Percentiles rank a stretch among this genome's conserved stretches.
phyloP scores from a whole-genome alignment of 805 yeast genomes.

The Lipomyces orientalis region DNA sequence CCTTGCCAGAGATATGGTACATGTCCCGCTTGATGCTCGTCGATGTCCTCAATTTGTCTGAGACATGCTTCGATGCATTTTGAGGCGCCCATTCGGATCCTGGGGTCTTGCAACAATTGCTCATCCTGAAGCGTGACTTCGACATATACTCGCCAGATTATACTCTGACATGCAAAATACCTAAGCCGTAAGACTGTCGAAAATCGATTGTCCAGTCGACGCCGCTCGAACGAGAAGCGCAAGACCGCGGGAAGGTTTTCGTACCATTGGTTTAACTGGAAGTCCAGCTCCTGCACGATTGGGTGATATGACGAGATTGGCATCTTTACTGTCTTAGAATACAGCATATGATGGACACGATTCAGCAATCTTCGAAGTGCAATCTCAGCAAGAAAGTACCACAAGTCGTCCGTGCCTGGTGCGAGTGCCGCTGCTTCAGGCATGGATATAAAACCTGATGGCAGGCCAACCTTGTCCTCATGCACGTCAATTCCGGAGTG shows the following conservation, averaged over 20 bases:
- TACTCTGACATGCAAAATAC: constrained; percentile 28
- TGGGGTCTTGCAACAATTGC: constrained; percentile 12
- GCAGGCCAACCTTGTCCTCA: constrained; percentile 27
- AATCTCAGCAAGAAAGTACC: constrained; percentile 30
- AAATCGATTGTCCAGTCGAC: constrained; percentile 14
- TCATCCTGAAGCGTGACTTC: constrained; percentile 20
- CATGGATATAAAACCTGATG: constrained; percentile 20
- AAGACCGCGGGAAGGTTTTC: constrained; percentile 18
- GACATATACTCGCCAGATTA: constrained; percentile 29
- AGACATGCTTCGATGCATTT: constrained; percentile 29
- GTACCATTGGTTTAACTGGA: constrained; percentile 33
- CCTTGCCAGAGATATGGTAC: constrained; percentile 32
- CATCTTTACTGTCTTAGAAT: constrained; percentile 19
- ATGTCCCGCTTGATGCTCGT: constrained; percentile 26
- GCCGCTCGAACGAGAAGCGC: constrained; percentile 17
- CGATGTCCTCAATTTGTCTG: constrained; percentile 20
- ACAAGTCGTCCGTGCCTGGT: constrained; percentile 30
- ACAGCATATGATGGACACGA: constrained; percentile 29
- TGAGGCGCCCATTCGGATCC: constrained; percentile 23
- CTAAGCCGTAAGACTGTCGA: constrained; percentile 23
- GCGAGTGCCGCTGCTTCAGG: constrained; percentile 4
- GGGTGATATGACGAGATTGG: constrained; percentile 27
- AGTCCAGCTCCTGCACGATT: constrained; percentile 30
- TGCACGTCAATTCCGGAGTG: constrained; percentile 27
- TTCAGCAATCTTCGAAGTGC: constrained; percentile 26